Evolutionary conservation across 371 early-diverging fungal species (phyloP).

Genomic region (Sporodiniella umbellata): DNA sequence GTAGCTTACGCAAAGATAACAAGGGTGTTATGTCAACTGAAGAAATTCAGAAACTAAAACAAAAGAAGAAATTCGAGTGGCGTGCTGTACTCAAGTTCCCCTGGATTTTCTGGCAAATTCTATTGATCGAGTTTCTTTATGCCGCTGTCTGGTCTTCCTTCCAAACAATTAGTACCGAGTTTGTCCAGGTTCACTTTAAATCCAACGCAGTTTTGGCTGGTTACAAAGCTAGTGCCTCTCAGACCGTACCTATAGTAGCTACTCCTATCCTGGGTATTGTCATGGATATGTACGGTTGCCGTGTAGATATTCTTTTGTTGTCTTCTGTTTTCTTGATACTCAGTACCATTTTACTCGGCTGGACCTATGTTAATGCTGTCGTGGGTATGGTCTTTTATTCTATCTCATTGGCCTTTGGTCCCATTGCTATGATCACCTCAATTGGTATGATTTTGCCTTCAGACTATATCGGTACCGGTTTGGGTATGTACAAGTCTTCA

Average conservation of each 20-base stretch:
- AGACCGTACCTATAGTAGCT: slow-evolving; percentile 61
- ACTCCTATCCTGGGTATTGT: slow-evolving; percentile 63
- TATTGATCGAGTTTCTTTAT: slow-evolving; percentile 36
- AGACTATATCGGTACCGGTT: slow-evolving; percentile 60
- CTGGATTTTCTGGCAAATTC: slow-evolving; percentile 35
- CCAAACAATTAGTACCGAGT: slow-evolving; percentile 41
- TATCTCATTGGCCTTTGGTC: slow-evolving; percentile 62
- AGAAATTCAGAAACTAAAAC: slow-evolving; percentile 14
- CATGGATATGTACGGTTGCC: slow-evolving; percentile 52
- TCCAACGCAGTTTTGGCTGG: slow-evolving; percentile 33
- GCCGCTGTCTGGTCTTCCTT: slow-evolving; percentile 50
- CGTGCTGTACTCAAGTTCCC: slow-evolving; percentile 34
- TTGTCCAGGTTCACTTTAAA: slow-evolving; percentile 32
- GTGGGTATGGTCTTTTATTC: slow-evolving; percentile 62
- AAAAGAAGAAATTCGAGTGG: slow-evolving; percentile 25
- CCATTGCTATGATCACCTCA: slow-evolving; percentile 63
- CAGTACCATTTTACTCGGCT: slow-evolving; percentile 25
- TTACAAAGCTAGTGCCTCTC: slow-evolving; percentile 55
- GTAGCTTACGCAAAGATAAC: slow-evolving; percentile 10
- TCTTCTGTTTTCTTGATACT: slow-evolving; percentile 31
- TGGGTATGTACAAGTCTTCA: slow-evolving; percentile 65
- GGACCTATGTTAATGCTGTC: slow-evolving; percentile 41
- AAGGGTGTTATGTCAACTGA: slow-evolving; percentile 1
- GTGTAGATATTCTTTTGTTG: slow-evolving; percentile 16
- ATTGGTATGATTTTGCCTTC: slow-evolving; percentile 60